Percentiles rank a stretch among this genome's conserved stretches.
Evolutionary conservation across 305 asterid species (phyloP).

Genomic region (Stenogyne calaminthoides): DNA sequence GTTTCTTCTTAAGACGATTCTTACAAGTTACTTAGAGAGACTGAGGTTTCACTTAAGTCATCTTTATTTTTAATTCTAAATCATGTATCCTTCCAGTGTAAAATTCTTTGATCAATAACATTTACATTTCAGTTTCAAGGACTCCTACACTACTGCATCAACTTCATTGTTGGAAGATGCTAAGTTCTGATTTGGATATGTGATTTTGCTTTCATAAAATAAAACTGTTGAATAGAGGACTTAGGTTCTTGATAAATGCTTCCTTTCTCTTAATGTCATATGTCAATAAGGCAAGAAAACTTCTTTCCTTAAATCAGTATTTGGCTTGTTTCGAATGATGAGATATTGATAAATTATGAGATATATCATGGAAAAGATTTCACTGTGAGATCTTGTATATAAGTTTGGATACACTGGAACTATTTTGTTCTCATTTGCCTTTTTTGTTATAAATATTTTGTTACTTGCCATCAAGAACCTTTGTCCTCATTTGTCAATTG

Average conservation of each 20-base stretch:
- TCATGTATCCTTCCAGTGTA: background rate
- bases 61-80: background rate
- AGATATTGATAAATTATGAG: conserved; percentile 5
- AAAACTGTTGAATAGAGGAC: background rate
- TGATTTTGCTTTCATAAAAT: background rate
- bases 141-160: background rate
- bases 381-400: background rate
- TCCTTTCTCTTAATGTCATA: background rate
- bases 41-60: background rate
- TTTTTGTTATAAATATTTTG: background rate
- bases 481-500: conserved; percentile 4
- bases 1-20: background rate
- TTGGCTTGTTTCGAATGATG: background rate
- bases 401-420: conserved; percentile 1
- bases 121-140: background rate
- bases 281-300: background rate
- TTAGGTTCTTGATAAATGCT: background rate
- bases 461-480: conserved; percentile 14
- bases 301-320: background rate
- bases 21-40: background rate
- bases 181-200: background rate
- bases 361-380: background rate
- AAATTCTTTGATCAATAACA: background rate
- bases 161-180: background rate
- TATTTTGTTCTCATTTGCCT: background rate